These are phyloP conservation scores for Amylocarpus encephaloides DNA, from an alignment of 2,329 filamentous ascomycete genomes.

Conservation along the genomic window DNA sequence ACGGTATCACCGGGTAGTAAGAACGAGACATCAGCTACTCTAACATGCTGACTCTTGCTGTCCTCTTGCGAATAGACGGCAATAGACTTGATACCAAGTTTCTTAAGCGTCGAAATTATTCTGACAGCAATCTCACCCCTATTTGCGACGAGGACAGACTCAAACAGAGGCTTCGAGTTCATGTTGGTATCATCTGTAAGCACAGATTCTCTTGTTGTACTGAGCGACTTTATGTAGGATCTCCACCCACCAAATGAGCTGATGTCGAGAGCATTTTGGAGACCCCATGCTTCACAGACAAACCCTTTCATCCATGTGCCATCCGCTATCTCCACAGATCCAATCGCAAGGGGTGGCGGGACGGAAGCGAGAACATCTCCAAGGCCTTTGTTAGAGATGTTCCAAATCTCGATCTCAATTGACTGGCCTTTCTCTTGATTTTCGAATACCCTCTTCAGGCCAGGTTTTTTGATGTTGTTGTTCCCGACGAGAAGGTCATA, in stretches of 20 bases:
- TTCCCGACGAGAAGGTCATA: slow-evolving; percentile 24
- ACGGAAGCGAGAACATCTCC: slow-evolving; percentile 33
- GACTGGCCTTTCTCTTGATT: slow-evolving; percentile 18
- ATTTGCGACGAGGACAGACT: slow-evolving; percentile 13
- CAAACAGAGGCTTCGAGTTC: not conserved
- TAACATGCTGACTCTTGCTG: slow-evolving; percentile 20
- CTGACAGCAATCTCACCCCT: slow-evolving; percentile 58
- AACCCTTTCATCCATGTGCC: slow-evolving; percentile 34
- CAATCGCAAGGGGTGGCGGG: slow-evolving; percentile 33
- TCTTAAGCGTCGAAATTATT: slow-evolving; percentile 12
- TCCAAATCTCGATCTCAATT: slow-evolving; percentile 35
- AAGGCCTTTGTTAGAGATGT: slow-evolving; percentile 27
- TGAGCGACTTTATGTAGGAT: slow-evolving; percentile 1
- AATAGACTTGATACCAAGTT: slow-evolving; percentile 37
- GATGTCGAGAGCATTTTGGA: not conserved
- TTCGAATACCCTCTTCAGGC: slow-evolving; percentile 26
- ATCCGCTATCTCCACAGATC: slow-evolving; percentile 32
- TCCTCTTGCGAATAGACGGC: slow-evolving; percentile 38
- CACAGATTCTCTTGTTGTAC: not conserved
- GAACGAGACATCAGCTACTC: slow-evolving; percentile 38
- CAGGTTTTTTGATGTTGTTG: slow-evolving; percentile 28
- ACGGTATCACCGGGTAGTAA: slow-evolving; percentile 7
- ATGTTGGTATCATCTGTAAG: not conserved
- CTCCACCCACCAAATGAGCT: slow-evolving; percentile 4
- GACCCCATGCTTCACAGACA: slow-evolving; percentile 30